These are phyloP conservation scores for Triticum aestivum DNA, from an alignment of 176 grass and related monocot genomes.

Conservation along the genomic window DNA sequence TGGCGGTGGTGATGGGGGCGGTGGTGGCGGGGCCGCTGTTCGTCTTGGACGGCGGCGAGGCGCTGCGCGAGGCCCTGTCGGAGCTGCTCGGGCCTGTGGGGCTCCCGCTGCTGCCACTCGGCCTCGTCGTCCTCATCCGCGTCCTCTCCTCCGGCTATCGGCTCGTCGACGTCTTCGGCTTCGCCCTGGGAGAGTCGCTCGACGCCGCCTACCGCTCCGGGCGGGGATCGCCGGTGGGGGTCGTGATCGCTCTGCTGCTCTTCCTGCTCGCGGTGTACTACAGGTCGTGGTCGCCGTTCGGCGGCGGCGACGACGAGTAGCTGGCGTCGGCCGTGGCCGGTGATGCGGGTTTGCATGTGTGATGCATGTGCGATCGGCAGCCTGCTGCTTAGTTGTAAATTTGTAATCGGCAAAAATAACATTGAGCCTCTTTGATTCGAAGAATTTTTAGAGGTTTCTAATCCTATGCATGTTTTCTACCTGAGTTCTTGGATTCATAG, in stretches of 20 bases:
- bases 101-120: slow-evolving; percentile 60
- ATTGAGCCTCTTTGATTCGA: not conserved
- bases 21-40: slow-evolving; percentile 53
- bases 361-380: not conserved
- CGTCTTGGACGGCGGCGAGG: slow-evolving; percentile 55
- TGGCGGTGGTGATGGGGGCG: slow-evolving; percentile 58
- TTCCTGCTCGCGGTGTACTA: slow-evolving; percentile 64
- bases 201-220: slow-evolving; percentile 63
- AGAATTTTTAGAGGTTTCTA: not conserved
- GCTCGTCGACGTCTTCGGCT: slow-evolving; percentile 29
- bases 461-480: no score
- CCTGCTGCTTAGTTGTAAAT: slow-evolving; percentile 19
- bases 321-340: not conserved
- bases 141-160: slow-evolving; percentile 64
- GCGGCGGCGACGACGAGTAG: slow-evolving; percentile 49
- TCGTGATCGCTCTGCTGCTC: slow-evolving; percentile 56
- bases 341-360: not conserved
- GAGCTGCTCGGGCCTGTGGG: slow-evolving; percentile 60
- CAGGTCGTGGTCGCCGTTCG: slow-evolving; percentile 39
- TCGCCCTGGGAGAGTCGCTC: slow-evolving; percentile 39
- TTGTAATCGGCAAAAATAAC: not conserved
- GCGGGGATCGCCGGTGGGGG: slow-evolving; percentile 56
- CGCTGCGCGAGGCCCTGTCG: slow-evolving; percentile 21
- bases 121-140: slow-evolving; percentile 68
- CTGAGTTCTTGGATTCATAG: no score